phyloP scores from a whole-genome alignment of 257 asterid genomes.

The Cruciata laevipes region DNA sequence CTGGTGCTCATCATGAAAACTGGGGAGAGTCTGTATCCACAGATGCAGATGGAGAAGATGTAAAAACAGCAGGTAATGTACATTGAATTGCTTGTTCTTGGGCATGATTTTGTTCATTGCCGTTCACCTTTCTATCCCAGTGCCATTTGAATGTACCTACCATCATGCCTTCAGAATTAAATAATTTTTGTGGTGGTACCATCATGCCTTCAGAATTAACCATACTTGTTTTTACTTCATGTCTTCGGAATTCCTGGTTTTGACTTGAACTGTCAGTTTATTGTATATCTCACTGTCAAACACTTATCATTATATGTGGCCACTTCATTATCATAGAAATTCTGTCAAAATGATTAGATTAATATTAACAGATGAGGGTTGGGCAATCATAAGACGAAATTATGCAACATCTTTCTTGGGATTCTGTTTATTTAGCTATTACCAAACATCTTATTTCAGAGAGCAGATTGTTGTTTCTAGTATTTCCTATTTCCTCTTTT shows the following conservation, averaged over 20 bases:
- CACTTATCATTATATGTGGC: no score
- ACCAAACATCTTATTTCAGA: background rate
- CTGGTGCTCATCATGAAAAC: no score
- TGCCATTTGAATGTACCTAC: background rate
- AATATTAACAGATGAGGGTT: background rate
- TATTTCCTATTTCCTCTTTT: background rate
- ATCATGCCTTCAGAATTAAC: background rate
- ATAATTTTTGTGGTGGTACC: background rate
- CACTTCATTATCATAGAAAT: background rate
- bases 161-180: background rate
- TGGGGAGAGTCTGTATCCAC: slow-evolving; percentile 78
- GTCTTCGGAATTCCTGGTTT: background rate
- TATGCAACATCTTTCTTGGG: background rate
- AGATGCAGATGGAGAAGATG: slow-evolving; percentile 72
- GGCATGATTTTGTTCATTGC: slow-evolving; percentile 3
- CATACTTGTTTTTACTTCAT: background rate
- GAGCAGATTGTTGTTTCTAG: no score
- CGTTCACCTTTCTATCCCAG: background rate
- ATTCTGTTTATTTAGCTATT: background rate
- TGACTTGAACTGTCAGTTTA: background rate
- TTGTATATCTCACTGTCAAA: background rate
- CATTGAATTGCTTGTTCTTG: slow-evolving; percentile 8
- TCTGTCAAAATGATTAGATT: background rate
- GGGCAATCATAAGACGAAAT: background rate
- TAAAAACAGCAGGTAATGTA: slow-evolving; percentile 46